Evolutionary conservation across 306 rosid genomes (phyloP).

Genomic region (Benincasa hispida): DNA sequence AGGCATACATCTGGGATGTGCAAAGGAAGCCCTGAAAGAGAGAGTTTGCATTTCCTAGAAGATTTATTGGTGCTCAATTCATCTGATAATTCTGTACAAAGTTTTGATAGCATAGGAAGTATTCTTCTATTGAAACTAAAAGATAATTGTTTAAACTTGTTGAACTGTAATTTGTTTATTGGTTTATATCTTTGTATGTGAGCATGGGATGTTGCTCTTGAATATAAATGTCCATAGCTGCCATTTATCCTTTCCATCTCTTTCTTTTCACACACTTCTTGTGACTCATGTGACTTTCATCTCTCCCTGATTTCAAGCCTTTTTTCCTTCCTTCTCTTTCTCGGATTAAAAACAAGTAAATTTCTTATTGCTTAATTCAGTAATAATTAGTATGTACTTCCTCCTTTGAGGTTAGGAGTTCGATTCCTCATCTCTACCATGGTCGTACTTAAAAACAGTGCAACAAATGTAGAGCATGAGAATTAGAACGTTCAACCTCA

Average conservation of each 20-base stretch:
- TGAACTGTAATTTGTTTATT: slow-evolving; percentile 6
- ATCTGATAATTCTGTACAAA: slow-evolving; percentile 1
- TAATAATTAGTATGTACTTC: too few relatives aligned
- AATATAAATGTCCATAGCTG: not conserved
- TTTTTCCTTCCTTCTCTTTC: too few relatives aligned
- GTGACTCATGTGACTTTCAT: not conserved
- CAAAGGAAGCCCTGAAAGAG: not conserved
- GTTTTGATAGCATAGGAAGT: slow-evolving; percentile 1
- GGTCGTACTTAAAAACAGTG: too few relatives aligned
- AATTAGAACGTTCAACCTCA: too few relatives aligned
- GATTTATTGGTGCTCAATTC: not conserved
- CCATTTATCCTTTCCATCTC: not conserved
- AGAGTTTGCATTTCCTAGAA: not conserved
- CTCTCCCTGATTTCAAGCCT: not conserved
- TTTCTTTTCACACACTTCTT: not conserved
- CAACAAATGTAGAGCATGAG: too few relatives aligned
- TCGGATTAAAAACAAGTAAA: too few relatives aligned
- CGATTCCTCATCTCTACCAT: too few relatives aligned
- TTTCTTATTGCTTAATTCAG: too few relatives aligned
- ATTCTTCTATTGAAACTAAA: not conserved
- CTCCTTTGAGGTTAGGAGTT: too few relatives aligned
- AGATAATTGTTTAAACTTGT: not conserved
- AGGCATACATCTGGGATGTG: not conserved
- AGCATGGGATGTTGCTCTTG: not conserved
- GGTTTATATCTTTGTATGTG: slow-evolving; percentile 3